Base-by-base conservation (phyloP, 495 filamentous ascomycete species). In the Hypoxylon cercidicola region DNA sequence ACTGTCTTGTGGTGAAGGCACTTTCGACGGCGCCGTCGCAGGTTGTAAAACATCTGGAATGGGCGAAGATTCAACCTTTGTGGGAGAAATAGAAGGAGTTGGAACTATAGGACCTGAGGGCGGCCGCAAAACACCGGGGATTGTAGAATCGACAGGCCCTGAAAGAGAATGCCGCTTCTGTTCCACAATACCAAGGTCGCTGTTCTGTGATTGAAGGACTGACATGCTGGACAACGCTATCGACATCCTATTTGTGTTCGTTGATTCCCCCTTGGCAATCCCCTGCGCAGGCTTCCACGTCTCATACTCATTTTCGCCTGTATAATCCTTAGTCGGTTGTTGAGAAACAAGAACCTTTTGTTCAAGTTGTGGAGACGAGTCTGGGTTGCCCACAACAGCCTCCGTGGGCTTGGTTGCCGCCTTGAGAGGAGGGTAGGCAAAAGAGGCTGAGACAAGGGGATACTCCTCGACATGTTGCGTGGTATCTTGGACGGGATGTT, bases 231-330 rank as follows among this genome's bases (percentile, higher is more conserved):
- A 64, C 12, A 62, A 48, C 13, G 25, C 37, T 47, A 69, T 59
- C 1, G 70, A 64, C 16, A 49, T 37, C 15, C 59, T 64, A 20
- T 62, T 57, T 11, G 43, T 11, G 25, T 51, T 56, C 13, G 60
- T 59, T 15, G 9, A n/a, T 30, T 47, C 63, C 19, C 68, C 62
- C 3, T 46, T 46, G 13, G 16, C 20, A 20, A 54, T 35, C 5
- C 46, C 56, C 6, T 58, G 61, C 0, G 67, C 35, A 6, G 77
- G 72, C 19, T 73, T 76, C 54, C 74, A 78, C 10, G 77, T 74
- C 44, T 74, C 69, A 37, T 74, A 75, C 44, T 65, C 66, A 45
- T 59, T 69, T 35, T 69, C 64, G 4, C 62, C 40, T 39, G 43
- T 20, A 11, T 47, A 48, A n/a, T n/a, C 19, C 20, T 51, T 64